Conservation (phyloP, 139 green algal species). For the Picochlorum sp. region DNA sequence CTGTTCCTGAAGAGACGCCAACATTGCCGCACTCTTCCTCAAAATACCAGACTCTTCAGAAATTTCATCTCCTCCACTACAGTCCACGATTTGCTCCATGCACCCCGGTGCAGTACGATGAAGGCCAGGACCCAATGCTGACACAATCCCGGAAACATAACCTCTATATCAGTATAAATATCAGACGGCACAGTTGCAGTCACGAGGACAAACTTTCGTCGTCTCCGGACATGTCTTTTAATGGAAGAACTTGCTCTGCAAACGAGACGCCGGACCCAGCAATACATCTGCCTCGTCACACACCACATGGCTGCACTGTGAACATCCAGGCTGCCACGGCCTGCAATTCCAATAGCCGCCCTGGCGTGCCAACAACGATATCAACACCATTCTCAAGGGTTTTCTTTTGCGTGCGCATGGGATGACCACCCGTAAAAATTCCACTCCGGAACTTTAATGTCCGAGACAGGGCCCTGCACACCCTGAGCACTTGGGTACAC, state of each 20-base stretch:
- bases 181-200: conserved; percentile 76
- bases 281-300: conserved; percentile 87
- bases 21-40: conserved; percentile 69
- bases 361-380: conserved; percentile 70
- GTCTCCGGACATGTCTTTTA: conserved; percentile 26
- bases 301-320: conserved; percentile 44
- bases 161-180: conserved; percentile 38
- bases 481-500: conserved; percentile 34
- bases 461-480: conserved; percentile 29
- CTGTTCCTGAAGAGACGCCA: conserved; percentile 23
- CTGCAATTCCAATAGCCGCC: conserved; percentile 51
- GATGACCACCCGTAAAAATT: conserved; percentile 56
- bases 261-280: conserved; percentile 52
- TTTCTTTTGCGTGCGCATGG: conserved; percentile 54
- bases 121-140: conserved; percentile 67
- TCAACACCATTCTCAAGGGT: conserved; percentile 58
- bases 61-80: conserved; percentile 76
- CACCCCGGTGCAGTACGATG: conserved; percentile 66
- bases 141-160: conserved; percentile 50
- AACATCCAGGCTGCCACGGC: conserved; percentile 35
- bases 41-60: conserved; percentile 58
- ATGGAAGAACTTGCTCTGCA: conserved; percentile 46
- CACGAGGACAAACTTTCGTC: conserved; percentile 58
- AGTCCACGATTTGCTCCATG: conserved; percentile 88
- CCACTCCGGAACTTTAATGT: conserved; percentile 29